Percentiles rank a stretch among this genome's conserved stretches.
phyloP scores from a whole-genome alignment of 2,329 filamentous ascomycete genomes.

The Anisogramma anomala region DNA sequence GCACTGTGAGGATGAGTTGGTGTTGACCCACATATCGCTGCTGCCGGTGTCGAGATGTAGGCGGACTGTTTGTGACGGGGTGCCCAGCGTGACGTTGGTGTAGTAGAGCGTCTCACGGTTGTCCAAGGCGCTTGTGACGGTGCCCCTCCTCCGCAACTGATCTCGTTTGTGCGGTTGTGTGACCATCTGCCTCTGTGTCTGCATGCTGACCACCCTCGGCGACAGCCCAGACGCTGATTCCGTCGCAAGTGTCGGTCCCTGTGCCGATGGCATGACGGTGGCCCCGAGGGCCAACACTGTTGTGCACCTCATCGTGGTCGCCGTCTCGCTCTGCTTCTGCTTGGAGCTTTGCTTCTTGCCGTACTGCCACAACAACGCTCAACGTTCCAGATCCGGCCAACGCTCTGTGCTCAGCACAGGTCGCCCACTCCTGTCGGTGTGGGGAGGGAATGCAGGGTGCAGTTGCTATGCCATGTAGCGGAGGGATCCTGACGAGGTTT shows the following conservation, averaged over 20 bases:
- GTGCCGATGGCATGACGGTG: constrained; percentile 18
- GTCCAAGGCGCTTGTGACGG: constrained; percentile 36
- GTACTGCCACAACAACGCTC: too few relatives aligned
- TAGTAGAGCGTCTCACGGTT: constrained; percentile 55
- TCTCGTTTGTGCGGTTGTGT: constrained; percentile 33
- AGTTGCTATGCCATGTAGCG: too few relatives aligned
- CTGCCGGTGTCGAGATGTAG: constrained; percentile 58
- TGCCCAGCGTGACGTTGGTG: constrained; percentile 51
- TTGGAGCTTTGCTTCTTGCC: too few relatives aligned
- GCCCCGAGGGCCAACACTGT: constrained; percentile 22
- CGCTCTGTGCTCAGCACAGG: too few relatives aligned
- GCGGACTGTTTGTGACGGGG: constrained; percentile 44
- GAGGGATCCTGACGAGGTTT: too few relatives aligned
- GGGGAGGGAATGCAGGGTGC: too few relatives aligned
- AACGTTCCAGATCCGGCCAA: too few relatives aligned
- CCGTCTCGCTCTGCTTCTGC: not conserved
- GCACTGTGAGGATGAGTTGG: constrained; percentile 50
- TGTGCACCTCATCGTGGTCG: constrained; percentile 27
- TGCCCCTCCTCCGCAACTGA: constrained; percentile 33
- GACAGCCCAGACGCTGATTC: constrained; percentile 19
- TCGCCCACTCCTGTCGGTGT: too few relatives aligned
- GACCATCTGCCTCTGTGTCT: constrained; percentile 30
- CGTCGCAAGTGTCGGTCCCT: constrained; percentile 22
- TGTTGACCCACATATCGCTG: constrained; percentile 62
- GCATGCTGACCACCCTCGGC: constrained; percentile 35